Conservation (phyloP, 1,284 basidiomycete genomes). For the Athelia sp. region DNA sequence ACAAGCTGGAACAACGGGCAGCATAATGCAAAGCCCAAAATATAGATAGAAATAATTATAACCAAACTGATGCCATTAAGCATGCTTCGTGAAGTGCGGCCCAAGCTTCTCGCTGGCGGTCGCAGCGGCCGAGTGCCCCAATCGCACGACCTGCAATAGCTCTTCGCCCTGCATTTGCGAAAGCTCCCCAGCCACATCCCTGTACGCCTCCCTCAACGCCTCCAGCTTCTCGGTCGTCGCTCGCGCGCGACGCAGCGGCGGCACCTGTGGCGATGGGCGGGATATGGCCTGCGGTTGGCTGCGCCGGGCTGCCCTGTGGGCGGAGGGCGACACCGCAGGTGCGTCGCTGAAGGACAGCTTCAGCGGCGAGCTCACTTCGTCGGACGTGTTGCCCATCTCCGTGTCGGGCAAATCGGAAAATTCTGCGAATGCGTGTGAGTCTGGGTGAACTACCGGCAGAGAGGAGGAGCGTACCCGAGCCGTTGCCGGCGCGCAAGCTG, state of each 20-base stretch:
- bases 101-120: slow-evolving; percentile 29
- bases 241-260: slow-evolving; percentile 19
- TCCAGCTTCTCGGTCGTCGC: slow-evolving; percentile 28
- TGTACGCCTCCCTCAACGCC: slow-evolving; percentile 28
- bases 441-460: too few species aligned
- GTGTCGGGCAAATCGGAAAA: background rate
- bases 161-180: slow-evolving; percentile 35
- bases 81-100: too few species aligned
- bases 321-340: slow-evolving; percentile 5
- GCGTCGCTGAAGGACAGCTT: background rate
- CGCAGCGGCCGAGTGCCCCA: slow-evolving; percentile 19
- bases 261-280: slow-evolving; percentile 8
- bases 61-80: too few species aligned
- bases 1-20: too few species aligned
- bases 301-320: background rate
- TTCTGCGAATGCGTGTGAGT: too few species aligned
- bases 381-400: background rate
- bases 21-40: too few species aligned
- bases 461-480: too few species aligned
- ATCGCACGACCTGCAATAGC: slow-evolving; percentile 28
- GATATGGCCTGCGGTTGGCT: slow-evolving; percentile 4
- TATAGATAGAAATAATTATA: too few species aligned
- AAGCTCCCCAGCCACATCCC: slow-evolving; percentile 23
- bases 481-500: slow-evolving; percentile 11
- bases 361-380: background rate